Evolutionary conservation across 2,329 filamentous ascomycete species (phyloP), one percentile per base, ranked within the genome.

Genomic region (Calonectria hawksworthii): DNA sequence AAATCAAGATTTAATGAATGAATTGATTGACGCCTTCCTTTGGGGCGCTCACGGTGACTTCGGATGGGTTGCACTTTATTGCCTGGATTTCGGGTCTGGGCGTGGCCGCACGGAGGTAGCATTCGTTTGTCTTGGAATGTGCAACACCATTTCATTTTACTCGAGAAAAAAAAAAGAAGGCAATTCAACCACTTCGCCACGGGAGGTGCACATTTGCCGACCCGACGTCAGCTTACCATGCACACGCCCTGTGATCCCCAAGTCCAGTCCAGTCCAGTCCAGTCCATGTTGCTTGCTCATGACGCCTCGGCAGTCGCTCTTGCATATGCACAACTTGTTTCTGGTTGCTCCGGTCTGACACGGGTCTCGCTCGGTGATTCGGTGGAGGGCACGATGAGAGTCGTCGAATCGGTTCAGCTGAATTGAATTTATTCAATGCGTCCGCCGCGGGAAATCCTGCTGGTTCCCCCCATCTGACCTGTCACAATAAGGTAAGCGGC

Each of bases 131-230:
- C 56, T 61, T 36, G 32, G 13, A 38, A 61, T 61, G 56, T 34
- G 56, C 56, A 61, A 61, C 56, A 61, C 56, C 56, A 61, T 38
- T n/a, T n/a, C n/a, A n/a, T n/a, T n/a, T n/a, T 16, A 38, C 56
- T 26, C 32, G 13, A 36, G 21, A 59, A 13, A 36, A 11, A 59
- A 23, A 30, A 59, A 36, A 59, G 3, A 41, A 28, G n/a, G 11
- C 32, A 23, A 38, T 61, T 61, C 56, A 61, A 61, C 56, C 56
- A 23, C 34, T 36, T 61, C 34, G 56, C 56, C 34, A 61, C 32
- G 14, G n/a, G 10, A 28, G 8, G n/a, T 36, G 54, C 54, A 59
- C 54, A 36, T 59, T 47, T 23, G 44, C 44, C 52, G 28, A 18
- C 26, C 26, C 51, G 51, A 38, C 56, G 56, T 61, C 56, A 61